Conservation (phyloP, 208 protist genomes). For the Entamoeba dispar region DNA sequence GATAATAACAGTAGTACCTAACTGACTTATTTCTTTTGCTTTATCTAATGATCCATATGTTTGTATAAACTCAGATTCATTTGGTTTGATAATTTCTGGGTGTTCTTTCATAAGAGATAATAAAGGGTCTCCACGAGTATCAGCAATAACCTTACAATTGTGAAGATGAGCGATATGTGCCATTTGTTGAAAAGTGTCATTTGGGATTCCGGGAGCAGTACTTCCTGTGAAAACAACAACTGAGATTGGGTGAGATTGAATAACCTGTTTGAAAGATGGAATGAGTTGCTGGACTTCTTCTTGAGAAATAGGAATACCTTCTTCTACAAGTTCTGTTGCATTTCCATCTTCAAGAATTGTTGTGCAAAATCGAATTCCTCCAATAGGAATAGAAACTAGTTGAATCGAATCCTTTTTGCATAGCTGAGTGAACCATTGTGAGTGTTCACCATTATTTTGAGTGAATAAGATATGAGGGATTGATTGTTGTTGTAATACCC, state of each 20-base stretch:
- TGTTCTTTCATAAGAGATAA: neutral
- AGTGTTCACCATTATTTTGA: neutral
- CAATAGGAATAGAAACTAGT: neutral
- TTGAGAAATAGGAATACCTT: neutral
- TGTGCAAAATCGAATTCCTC: neutral
- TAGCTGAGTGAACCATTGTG: neutral
- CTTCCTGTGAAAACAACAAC: neutral
- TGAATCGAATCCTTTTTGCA: neutral
- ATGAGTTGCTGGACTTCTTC: neutral
- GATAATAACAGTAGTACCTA: neutral
- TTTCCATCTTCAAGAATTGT: neutral
- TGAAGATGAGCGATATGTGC: neutral
- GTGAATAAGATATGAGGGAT: neutral
- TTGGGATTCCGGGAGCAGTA: neutral
- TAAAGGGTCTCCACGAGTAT: neutral
- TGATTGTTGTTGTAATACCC: neutral
- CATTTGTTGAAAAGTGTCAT: neutral
- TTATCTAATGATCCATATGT: neutral
- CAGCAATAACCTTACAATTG: neutral
- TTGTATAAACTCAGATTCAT: neutral
- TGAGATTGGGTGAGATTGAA: neutral
- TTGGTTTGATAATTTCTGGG: neutral
- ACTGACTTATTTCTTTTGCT: neutral
- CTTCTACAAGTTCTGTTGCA: neutral
- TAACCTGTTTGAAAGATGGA: neutral